A percentile compares a stretch with the other conserved stretches of the same genome.
Evolutionary conservation across 1,284 basidiomycete genomes (phyloP).

Genomic region (Cryptococcus maquisensis): DNA sequence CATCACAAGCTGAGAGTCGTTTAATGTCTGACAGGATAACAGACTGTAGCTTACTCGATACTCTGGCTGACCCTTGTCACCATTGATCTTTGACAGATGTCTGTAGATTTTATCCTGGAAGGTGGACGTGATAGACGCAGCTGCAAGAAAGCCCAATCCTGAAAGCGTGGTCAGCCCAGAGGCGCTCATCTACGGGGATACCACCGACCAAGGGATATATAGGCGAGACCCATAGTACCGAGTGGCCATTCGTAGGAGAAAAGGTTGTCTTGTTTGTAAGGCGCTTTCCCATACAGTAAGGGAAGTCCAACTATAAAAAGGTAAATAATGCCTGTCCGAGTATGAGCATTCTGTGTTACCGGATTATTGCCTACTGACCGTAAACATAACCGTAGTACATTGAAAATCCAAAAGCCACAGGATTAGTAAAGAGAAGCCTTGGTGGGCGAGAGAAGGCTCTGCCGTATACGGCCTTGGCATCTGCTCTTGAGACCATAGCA

Average conservation of each 20-base stretch:
- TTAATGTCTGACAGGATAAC: neutral
- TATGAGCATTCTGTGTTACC: neutral
- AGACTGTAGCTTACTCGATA: constrained; percentile 36
- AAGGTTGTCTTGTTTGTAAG: constrained; percentile 33
- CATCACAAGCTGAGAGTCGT: constrained; percentile 37
- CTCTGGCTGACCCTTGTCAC: constrained; percentile 44
- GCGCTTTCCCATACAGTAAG: constrained; percentile 46
- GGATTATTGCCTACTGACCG: constrained; percentile 38
- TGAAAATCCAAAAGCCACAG: constrained; percentile 48
- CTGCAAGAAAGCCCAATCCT: constrained; percentile 48
- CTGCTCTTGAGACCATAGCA: constrained; percentile 32
- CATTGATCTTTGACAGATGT: constrained; percentile 30
- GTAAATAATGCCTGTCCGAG: constrained; percentile 40
- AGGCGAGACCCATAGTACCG: constrained; percentile 46
- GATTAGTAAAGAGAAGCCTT: constrained; percentile 45
- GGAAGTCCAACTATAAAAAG: constrained; percentile 50
- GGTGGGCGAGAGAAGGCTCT: constrained; percentile 48
- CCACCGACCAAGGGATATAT: constrained; percentile 43
- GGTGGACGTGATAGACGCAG: constrained; percentile 44
- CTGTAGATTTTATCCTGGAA: constrained; percentile 50
- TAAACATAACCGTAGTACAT: constrained; percentile 52
- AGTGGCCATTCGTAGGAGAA: constrained; percentile 50
- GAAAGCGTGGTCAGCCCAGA: neutral
- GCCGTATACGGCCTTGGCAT: constrained; percentile 28
- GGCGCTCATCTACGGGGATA: neutral